Conservation (phyloP, 768 basidiomycete genomes). For the Tylopilus felleus region DNA sequence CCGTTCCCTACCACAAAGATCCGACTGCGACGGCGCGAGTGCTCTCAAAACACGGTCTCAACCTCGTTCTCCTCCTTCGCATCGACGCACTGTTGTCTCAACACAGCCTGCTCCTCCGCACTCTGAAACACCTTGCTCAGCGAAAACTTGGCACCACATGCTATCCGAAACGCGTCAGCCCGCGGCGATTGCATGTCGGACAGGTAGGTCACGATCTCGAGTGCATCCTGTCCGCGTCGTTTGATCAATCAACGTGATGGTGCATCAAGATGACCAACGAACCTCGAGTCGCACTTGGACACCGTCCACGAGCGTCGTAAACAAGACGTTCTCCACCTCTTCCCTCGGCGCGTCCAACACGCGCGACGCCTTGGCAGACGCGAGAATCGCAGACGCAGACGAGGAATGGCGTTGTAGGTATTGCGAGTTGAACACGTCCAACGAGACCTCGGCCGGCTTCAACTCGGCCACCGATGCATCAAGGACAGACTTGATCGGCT, state of each 20-base stretch:
- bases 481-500: constrained; percentile 49
- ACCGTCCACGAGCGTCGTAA: constrained; percentile 44
- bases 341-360: constrained; percentile 45
- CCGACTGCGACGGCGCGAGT: background rate
- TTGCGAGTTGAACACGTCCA: constrained; percentile 70
- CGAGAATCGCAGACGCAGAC: constrained; percentile 54
- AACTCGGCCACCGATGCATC: constrained; percentile 45
- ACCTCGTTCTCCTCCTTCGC: constrained; percentile 19
- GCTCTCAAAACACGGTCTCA: constrained; percentile 23
- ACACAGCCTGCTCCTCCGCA: constrained; percentile 43
- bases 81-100: constrained; percentile 31
- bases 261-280: constrained; percentile 3
- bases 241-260: background rate
- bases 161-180: constrained; percentile 56
- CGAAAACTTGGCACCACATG: constrained; percentile 51
- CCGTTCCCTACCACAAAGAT: background rate
- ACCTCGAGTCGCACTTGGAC: constrained; percentile 50
- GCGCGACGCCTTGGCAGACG: constrained; percentile 55
- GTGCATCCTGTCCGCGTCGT: constrained; percentile 44
- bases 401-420: constrained; percentile 64
- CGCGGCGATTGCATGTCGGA: constrained; percentile 47
- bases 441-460: constrained; percentile 52
- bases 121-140: constrained; percentile 68
- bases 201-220: constrained; percentile 48
- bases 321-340: constrained; percentile 60